Evolutionary conservation across 2,329 filamentous ascomycete species (phyloP), one percentile per base, ranked within the genome.

Genomic region (Pseudogymnoascus sp.): DNA sequence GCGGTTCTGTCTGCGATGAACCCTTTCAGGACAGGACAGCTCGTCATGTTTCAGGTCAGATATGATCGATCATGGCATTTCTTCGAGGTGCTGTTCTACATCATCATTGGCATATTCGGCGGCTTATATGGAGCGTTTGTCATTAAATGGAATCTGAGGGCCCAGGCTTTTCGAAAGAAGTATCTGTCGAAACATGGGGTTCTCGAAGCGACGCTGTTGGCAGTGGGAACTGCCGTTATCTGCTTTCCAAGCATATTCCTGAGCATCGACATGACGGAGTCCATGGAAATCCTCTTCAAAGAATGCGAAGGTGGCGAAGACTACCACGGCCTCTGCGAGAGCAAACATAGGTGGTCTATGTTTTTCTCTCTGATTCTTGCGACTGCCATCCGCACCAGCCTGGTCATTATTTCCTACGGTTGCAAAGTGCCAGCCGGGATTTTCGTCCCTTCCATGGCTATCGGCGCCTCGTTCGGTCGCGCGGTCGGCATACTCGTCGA

Each of bases 41-140:
- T 99, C 45, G 95, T 99, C 84, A 98, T 99, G 93, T 99, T 99
- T 77, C 93, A 96, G 72, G 93, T 99, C 72, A 86, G 87, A 71
- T 99, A 99, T 73, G 93, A 98, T 75, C 89, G 93, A 43, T 89
- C 90, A 43, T 99, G 95, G 95, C 95, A 99, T 78, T 96, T 96
- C 72, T 99, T 99, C 73, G 95, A 99, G 75, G 82, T 95, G 3
- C 77, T 96, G 25, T 98, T 98, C 74, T 99, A 96, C 76, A 84
- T 96, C 68, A 80, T 96, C 62, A 86, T 99, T 67, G 95, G 95
- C 57, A 83, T 95, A 28, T 98, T 99, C 70, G 95, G 95, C 43
- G 95, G 95, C 5, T 81, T 98, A 2, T 99, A 99, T 70, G 95
- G 95, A 64, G 93, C 93, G 13, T 92, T 98, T 71, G 92, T 98